A percentile compares a stretch with the other conserved stretches of the same genome.
phyloP scores from a whole-genome alignment of 805 yeast species.

The Wickerhamiella dianesei region DNA sequence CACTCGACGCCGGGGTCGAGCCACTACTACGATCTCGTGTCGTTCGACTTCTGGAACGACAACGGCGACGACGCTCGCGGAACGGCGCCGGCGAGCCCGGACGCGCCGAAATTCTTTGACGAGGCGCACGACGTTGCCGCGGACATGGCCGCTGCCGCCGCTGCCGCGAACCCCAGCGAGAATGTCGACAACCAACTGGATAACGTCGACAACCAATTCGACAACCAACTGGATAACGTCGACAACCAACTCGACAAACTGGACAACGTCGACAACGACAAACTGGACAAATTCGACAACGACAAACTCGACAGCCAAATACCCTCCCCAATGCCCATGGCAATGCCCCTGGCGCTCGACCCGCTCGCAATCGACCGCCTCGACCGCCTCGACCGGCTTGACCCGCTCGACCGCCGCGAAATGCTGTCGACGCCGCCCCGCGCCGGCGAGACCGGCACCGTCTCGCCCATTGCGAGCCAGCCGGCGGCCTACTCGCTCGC shows the following conservation, averaged over 20 bases:
- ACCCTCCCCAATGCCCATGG: neutral
- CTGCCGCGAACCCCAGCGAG: neutral
- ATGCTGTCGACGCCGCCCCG: neutral
- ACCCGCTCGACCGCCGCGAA: neutral
- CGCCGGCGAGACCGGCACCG: neutral
- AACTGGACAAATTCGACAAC: too few relatives aligned
- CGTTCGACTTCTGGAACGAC: neutral
- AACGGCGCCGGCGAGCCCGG: neutral
- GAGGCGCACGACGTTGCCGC: neutral
- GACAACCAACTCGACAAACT: too few relatives aligned
- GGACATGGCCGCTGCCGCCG: neutral
- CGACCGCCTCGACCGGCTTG: neutral
- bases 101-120: neutral
- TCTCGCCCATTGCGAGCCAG: neutral
- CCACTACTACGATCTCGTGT: neutral
- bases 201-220: too few relatives aligned
- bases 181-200: too few relatives aligned
- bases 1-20: neutral
- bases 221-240: too few relatives aligned
- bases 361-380: neutral
- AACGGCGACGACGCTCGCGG: neutral
- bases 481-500: neutral
- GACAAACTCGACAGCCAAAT: neutral
- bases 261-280: too few relatives aligned
- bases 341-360: too few relatives aligned